Evolutionary conservation across 2,329 filamentous ascomycete genomes (phyloP), one percentile per base, ranked within the genome.

Genomic region (Fusarium sp.): DNA sequence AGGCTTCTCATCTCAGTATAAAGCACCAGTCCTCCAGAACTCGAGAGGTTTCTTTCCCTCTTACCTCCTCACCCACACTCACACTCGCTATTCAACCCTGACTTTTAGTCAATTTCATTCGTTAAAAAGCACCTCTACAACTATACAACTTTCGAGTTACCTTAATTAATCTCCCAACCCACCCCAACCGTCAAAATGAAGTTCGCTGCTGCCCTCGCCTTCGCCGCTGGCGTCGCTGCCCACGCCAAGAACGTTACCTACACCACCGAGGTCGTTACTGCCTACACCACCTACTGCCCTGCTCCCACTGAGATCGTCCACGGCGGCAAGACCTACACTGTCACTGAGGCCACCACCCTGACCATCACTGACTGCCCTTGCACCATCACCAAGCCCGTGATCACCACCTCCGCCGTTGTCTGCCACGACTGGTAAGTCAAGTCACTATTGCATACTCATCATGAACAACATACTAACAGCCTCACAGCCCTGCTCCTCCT

Each of bases 311-410:
- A 83, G 74, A 81, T 93, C 80, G 87, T 86, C 76, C 84, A 91
- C 82, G 87, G 85, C 78, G 83, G 81, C 81, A 84, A 86, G 79
- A 92, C 90, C 81, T 92, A 91, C 86, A 91, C 87, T 74, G 84
- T 93, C 81, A 89, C 89, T 70, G 83, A 86, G 82, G 87, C 90
- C 78, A 90, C 89, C 79, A 90, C 88, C 79, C 80, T 92, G 80
- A 92, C 90, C 83, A 87, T 92, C 85, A 88, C 88, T 75, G 84
- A 91, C 85, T 91, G 90, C 86, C 87, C 89, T 74, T 92, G 89
- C 89, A 92, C 88, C 77, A 76, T 89, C 81, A 85, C 84, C 82
- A 86, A 85, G 83, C 86, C 88, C 56, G 82, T 89, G 73, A 80
- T 81, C 77, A 84, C 82, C 79, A 82, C 83, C 77, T 82, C 84